Evolutionary conservation across 306 rosid species (phyloP).

Genomic region (Gastrolobium bilobum): DNA sequence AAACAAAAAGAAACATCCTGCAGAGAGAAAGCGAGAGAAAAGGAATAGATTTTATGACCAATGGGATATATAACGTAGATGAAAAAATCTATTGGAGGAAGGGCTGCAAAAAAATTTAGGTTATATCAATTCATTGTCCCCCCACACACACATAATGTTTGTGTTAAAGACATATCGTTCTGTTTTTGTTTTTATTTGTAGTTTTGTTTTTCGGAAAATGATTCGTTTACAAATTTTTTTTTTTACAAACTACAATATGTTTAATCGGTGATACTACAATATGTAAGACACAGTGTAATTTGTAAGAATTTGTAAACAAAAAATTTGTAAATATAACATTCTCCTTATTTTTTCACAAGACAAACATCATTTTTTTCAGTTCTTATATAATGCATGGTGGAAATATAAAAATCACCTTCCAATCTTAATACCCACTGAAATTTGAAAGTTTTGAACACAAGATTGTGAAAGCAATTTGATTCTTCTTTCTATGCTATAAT

Average conservation of each 20-base stretch:
- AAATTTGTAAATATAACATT: too few relatives aligned
- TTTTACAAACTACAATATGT: too few relatives aligned
- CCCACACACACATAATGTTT: not conserved
- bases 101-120: not conserved
- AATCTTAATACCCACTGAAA: not conserved
- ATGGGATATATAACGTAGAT: too few relatives aligned
- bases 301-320: too few relatives aligned
- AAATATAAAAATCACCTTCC: not conserved
- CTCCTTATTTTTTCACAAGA: too few relatives aligned
- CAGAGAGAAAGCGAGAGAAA: constrained; percentile 16
- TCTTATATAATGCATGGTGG: not conserved
- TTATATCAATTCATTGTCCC: constrained; percentile 43
- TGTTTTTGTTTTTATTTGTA: constrained; percentile 2
- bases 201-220: too few relatives aligned
- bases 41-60: not conserved
- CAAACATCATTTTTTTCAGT: too few relatives aligned
- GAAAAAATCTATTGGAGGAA: constrained; percentile 14
- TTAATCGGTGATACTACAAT: too few relatives aligned
- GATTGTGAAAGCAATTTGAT: constrained; percentile 1
- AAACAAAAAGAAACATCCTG: constrained; percentile 25
- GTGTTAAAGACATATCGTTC: constrained; percentile 2
- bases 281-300: too few relatives aligned
- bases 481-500: not conserved
- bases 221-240: too few relatives aligned
- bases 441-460: not conserved